Evolutionary conservation across 2,329 filamentous ascomycete genomes (phyloP).

Genomic region (Dryadomyces sulphureus): DNA sequence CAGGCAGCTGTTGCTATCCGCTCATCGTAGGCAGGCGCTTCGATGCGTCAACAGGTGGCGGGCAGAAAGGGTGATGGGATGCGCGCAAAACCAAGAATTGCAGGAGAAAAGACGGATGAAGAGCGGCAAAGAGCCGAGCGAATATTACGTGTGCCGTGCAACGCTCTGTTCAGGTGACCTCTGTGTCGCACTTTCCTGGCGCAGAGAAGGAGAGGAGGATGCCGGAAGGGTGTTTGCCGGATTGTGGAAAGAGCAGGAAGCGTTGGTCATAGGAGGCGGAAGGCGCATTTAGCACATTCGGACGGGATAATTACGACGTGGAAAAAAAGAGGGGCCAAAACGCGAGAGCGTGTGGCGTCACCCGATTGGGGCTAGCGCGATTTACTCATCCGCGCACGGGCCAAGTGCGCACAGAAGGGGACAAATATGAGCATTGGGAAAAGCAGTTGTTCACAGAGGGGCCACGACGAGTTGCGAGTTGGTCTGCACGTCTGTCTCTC

Average conservation of each 20-base stretch:
- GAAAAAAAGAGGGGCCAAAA: background rate
- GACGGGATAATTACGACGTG: background rate
- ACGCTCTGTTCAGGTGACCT: background rate
- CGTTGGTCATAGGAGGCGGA: background rate
- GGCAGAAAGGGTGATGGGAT: background rate
- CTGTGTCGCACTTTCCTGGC: background rate
- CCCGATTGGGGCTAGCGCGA: slow-evolving; percentile 4
- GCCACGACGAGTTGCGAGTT: background rate
- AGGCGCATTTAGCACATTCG: background rate
- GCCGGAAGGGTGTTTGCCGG: background rate
- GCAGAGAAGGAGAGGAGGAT: too few relatives aligned
- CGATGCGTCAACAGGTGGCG: background rate
- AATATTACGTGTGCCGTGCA: background rate
- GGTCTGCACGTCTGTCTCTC: background rate
- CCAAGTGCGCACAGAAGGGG: slow-evolving; percentile 10
- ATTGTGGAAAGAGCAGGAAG: too few relatives aligned
- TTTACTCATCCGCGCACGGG: slow-evolving; percentile 7
- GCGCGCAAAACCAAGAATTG: background rate
- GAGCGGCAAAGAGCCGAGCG: background rate
- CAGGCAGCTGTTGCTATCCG: background rate
- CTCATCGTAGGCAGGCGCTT: background rate
- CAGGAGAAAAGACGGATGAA: background rate
- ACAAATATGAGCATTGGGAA: slow-evolving; percentile 11
- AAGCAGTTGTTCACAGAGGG: slow-evolving; percentile 9
- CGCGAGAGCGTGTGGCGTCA: slow-evolving; percentile 5